phyloP scores from a whole-genome alignment of 1,139 yeast genomes.

The Tardiomyces blankii region DNA sequence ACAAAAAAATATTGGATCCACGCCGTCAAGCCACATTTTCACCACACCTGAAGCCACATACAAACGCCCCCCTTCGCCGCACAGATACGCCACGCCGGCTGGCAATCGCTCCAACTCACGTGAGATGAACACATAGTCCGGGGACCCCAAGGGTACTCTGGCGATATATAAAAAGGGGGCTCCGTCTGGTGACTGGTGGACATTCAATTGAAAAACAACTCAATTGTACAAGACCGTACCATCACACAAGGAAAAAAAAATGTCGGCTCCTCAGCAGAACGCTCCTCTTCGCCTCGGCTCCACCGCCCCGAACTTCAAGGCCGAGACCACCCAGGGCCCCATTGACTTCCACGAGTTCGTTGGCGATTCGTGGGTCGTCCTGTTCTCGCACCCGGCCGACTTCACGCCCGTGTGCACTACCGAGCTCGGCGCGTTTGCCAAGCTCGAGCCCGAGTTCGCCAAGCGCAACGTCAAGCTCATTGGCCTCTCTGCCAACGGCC shows the following conservation, averaged over 20 bases:
- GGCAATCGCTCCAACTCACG: not conserved
- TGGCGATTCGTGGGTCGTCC: slow-evolving; percentile 66
- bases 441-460: slow-evolving; percentile 70
- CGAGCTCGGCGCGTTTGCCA: slow-evolving; percentile 80
- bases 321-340: slow-evolving; percentile 64
- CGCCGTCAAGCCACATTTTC: not conserved
- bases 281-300: slow-evolving; percentile 40
- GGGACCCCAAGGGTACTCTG: no score
- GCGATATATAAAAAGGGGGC: no score
- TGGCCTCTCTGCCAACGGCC: slow-evolving; percentile 67
- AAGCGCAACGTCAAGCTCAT: slow-evolving; percentile 66
- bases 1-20: no score
- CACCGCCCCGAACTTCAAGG: slow-evolving; percentile 68
- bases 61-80: not conserved
- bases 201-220: no score
- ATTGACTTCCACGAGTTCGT: slow-evolving; percentile 67
- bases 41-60: no score
- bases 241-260: no score
- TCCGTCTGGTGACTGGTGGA: no score
- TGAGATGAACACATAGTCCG: not conserved
- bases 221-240: no score
- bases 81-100: not conserved
- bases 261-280: not conserved
- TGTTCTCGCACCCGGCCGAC: slow-evolving; percentile 82
- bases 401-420: slow-evolving; percentile 88